Base-by-base conservation (phyloP, 768 basidiomycete genomes). In the Thelephora ganbajun region DNA sequence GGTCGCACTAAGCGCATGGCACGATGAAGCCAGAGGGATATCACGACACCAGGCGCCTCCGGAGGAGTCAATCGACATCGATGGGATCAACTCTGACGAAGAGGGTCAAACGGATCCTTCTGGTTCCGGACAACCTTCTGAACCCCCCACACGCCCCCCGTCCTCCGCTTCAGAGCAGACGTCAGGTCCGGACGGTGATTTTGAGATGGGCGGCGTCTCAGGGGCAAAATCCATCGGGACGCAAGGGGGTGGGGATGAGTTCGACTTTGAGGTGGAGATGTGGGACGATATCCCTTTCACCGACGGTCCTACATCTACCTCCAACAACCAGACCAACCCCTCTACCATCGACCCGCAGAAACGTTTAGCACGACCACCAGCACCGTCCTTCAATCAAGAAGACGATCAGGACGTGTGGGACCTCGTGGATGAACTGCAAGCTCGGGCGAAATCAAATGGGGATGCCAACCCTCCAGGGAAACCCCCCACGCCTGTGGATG, bases 341-440 rank as follows among this genome's bases (percentile, higher is more conserved):
- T n/a, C 39, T 11, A 30, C 26, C 26, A 9, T 30, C 26, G 26
- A 30, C 9, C 26, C 26, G 5, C 26, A 30, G 9, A 30, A 30
- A 9, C 26, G 5, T 30, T 30, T 30, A 4, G 26, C 9, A 30
- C 5, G 5, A 9, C 26, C 26, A 30, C 9, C 26, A 30, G 47
- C 11, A 11, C 44, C 52, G 14, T 41, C 39, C 4, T 45, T 57
- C 3, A 55, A 50, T 1, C 48, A 52, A 16, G 57, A 64, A 13
- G 73, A 76, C 5, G 79, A 83, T 33, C 75, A 77, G 36, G 83
- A 84, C 5, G 74, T 86, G 72, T 87, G 87, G 79, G 73, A 79
- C 53, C 68, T 81, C 36, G 63, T 85, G 46, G 57, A 71, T 35
- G 77, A 83, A 57, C 62, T 77, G 33, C 79, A 77, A 59, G 58